Evolutionary conservation across 176 grass and related monocot genomes (phyloP).

Genomic region (Eragrostis curvula): DNA sequence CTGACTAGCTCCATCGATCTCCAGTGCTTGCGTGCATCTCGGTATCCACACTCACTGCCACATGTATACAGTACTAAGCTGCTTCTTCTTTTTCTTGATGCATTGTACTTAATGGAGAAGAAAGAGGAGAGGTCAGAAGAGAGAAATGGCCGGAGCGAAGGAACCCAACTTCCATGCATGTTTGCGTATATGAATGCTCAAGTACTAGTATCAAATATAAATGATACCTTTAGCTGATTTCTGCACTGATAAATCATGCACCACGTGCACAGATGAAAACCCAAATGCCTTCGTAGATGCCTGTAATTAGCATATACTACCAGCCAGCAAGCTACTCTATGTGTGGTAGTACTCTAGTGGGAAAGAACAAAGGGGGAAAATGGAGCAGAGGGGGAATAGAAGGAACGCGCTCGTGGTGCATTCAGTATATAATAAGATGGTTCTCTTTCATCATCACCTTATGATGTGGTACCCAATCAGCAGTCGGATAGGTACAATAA

Average conservation of each 20-base stretch:
- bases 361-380: no score
- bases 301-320: no score
- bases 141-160: background rate
- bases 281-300: no score
- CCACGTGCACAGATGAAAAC: no score
- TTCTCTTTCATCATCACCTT: constrained; percentile 55
- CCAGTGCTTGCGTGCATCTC: background rate
- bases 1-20: background rate
- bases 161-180: background rate
- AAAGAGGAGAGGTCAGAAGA: background rate
- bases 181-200: background rate
- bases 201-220: no score
- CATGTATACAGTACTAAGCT: no score
- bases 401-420: no score
- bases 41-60: constrained; percentile 23
- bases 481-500: background rate
- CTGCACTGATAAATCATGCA: no score
- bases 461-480: constrained; percentile 54
- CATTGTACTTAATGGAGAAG: background rate
- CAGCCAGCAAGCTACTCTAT: no score
- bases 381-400: no score
- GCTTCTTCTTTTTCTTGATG: background rate
- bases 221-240: no score
- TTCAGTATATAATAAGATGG: background rate
- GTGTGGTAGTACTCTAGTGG: no score